Base-by-base conservation (phyloP, 345 rosid genomes). In the Odontarrhena argentea region DNA sequence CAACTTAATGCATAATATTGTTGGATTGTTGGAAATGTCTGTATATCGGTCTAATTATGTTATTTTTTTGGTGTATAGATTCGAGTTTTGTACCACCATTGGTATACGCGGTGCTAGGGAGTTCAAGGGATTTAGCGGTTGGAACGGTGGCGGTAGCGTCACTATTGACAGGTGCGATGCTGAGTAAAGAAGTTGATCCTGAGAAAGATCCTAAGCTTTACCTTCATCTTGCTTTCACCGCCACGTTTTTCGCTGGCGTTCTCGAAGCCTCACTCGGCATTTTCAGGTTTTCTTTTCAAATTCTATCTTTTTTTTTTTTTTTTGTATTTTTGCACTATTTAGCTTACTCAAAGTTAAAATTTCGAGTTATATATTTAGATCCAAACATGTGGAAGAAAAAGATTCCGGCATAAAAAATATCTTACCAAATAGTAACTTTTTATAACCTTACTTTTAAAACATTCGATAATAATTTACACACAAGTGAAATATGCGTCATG, bases 41-140 rank as follows among this genome's bases (percentile, higher is more conserved):
- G 22, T 18, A 49, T 6, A 7, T 2, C 5, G 1, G 12, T 51
- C 28, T 37, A n/a, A 52, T 40, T 9, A 5, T 26, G 41, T 12
- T 63, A 13, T 40, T 41, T 9, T 12, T 34, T 43, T 24, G 55
- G 11, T 0, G 45, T 48, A 73, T 79, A 95, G 97, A 91, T 80
- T 95, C 99, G 44, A 95, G 99, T 80, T 89, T 91, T 67, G 82
- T 95, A 58, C 97, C 96, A 14, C 97, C 97, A 2, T 54, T 95
- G 79, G 76, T 95, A n/a, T 91, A 95, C 54, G 97, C 99, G 34
- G 86, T 88, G 84, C 63, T 95, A 82, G 99, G 99, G 52, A 95
- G 97, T 77, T 95, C 99, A 1, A 86, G 69, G 77, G 96, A 94
- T 70, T 65, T 91, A 65, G 99, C 96, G 1, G 99, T 94, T 41